Evolutionary conservation across 768 basidiomycete genomes (phyloP), one percentile per base, ranked within the genome.

Genomic region (Suillus occidentalis): DNA sequence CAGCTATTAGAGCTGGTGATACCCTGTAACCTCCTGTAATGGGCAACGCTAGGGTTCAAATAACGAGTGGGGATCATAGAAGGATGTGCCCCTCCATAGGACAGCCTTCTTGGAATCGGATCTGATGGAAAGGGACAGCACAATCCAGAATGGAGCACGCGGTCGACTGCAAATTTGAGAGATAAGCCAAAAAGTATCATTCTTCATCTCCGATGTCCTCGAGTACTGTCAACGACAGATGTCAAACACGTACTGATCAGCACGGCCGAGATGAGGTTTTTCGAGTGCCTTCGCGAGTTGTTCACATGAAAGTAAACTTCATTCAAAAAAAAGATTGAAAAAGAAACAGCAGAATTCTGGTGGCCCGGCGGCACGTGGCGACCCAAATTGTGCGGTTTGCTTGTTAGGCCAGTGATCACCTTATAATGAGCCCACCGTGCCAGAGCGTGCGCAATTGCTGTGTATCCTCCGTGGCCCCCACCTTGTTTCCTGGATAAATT

Each of bases 301-400:
- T 64, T n/a, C 42, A 61, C 14, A 20, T 40, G 39, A 63, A 52
- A 55, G 45, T 34, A 56, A 56, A 63, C 65, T 52, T 47, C 50
- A 43, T 18, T 31, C 61, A 22, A 47, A 59, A 22, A 34, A 22
- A 22, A 40, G 14, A 16, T 50, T 49, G 47, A 12, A 49, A 37
- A 52, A 57, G 39, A 60, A 57, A 56, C n/a, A 50, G 45, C 36
- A 12, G 36, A 36, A 67, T 65, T 69, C 63, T 66, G 52, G 69
- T 67, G 65, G 64, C 20, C 59, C 75, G 52, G 52, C 52, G 52
- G 52, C 52, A 76, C 73, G 73, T 75, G 71, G 68, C 63, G 16
- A 64, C 64, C 70, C 61, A 73, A 73, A 69, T 64, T n/a, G 74
- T 74, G 55, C 62, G 64, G 68, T 66, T 74, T 65, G 66, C 71